Conservation (phyloP, 805 yeast species). For the Saturnispora galanensis region DNA sequence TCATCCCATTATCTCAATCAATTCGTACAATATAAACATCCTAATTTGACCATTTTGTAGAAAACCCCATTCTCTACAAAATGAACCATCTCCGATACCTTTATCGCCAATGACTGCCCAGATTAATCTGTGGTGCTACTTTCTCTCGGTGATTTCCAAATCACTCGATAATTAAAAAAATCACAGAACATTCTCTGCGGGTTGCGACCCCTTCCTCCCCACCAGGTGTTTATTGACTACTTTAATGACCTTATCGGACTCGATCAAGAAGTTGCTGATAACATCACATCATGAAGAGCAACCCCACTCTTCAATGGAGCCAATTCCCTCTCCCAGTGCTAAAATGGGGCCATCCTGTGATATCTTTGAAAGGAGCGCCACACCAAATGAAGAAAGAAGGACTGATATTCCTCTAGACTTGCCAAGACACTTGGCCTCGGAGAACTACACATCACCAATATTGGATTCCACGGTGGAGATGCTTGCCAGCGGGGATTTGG, state of each 20-base stretch:
- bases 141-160: neutral
- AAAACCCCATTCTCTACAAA: too few species aligned
- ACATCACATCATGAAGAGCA: too few species aligned
- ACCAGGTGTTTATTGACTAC: too few species aligned
- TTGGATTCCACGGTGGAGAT: slow-evolving; percentile 68
- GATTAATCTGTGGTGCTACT: neutral
- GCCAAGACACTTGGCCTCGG: slow-evolving; percentile 30
- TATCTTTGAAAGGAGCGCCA: neutral
- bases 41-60: too few species aligned
- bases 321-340: neutral
- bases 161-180: neutral
- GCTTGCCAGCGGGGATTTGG: slow-evolving; percentile 50
- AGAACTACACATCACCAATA: slow-evolving; percentile 73
- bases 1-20: too few species aligned
- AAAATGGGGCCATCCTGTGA: neutral
- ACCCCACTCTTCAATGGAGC: slow-evolving; percentile 1
- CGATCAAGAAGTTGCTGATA: neutral
- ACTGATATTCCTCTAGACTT: neutral
- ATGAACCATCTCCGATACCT: too few species aligned
- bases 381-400: neutral
- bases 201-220: neutral
- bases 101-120: too few species aligned
- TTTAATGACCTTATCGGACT: too few species aligned
- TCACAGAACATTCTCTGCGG: neutral
- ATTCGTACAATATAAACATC: too few species aligned